Base-by-base conservation (phyloP, 192 early-diverging fungal species). In the Rhizoclosmatium globosum region DNA sequence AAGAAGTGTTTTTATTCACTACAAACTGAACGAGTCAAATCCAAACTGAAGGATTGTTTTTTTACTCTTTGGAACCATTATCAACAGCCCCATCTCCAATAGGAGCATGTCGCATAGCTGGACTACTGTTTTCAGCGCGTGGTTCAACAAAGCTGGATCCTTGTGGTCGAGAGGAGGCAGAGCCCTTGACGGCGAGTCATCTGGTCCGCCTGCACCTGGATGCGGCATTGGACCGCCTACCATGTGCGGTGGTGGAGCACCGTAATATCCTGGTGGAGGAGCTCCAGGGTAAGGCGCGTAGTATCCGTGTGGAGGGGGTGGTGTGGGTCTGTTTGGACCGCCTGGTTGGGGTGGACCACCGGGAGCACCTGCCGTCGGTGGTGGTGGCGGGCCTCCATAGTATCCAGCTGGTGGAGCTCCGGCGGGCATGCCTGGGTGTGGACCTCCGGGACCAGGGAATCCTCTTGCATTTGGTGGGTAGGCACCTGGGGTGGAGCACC, bases 291-390 rank as follows among this genome's bases (percentile, higher is more conserved):
- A 11, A 17, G 23, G 61, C 53, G 11, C 53, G 53, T 9, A n/a
- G 53, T 56, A n/a, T 56, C 53, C 53, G 53, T 56, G 19, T 56
- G 11, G 11, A 56, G 53, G 11, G 53, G 53, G 53, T 56, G 9
- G 53, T 56, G 53, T 9, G 19, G 53, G 53, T n/a, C 31, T 31
- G 50, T 53, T 53, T 53, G 61, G 61, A 39, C 21, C 61, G 6
- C 15, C 61, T 68, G 67, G 31, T 45, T 43, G 44, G 38, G 13
- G 13, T 42, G 73, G 59, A n/a, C 46, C 44, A 3, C 73, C 73
- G n/a, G 73, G 73, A 45, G 23, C 61, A 47, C 73, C 73, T n/a
- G 73, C 60, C 50, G n/a, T n/a, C 68, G 15, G 9, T 21, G 13
- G 45, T 45, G 15, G n/a, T 21, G 38, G 71, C 31, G 31, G 31